Evolutionary conservation across 192 early-diverging fungal genomes (phyloP).

Genomic region (Phycomyces nitens): DNA sequence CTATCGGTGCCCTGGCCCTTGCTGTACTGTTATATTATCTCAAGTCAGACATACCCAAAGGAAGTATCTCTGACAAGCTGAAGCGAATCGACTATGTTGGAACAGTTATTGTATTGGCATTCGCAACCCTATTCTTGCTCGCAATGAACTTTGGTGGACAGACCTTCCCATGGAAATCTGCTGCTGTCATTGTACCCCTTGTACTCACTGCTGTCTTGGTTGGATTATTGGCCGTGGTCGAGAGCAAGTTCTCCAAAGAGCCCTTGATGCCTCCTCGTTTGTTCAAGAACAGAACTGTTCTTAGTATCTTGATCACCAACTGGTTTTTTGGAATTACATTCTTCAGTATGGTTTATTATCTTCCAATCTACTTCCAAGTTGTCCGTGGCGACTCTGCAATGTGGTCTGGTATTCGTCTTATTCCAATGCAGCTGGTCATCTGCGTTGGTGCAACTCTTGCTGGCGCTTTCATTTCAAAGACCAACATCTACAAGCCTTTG

Average conservation of each 20-base stretch:
- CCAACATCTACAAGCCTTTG: conserved; percentile 21
- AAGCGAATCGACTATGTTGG: conserved; percentile 57
- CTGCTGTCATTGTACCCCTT: conserved; percentile 49
- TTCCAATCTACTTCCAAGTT: conserved; percentile 46
- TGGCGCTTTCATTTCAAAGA: conserved; percentile 27
- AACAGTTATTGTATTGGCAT: conserved; percentile 39
- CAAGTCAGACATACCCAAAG: conserved; percentile 28
- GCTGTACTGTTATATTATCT: conserved; percentile 37
- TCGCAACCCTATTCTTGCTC: conserved; percentile 56
- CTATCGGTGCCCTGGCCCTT: conserved; percentile 39
- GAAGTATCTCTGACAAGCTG: conserved; percentile 44
- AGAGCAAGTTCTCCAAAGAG: conserved; percentile 50
- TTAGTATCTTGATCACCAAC: conserved; percentile 23
- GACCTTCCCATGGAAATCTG: conserved; percentile 53
- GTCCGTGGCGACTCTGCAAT: conserved; percentile 62
- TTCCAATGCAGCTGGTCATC: conserved; percentile 36
- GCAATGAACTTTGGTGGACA: conserved; percentile 66
- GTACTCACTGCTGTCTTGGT: conserved; percentile 41
- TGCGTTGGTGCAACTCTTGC: conserved; percentile 10
- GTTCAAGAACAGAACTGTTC: conserved; percentile 50
- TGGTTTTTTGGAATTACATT: conserved; percentile 40
- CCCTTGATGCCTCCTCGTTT: conserved; percentile 61
- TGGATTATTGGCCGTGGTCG: conserved; percentile 37
- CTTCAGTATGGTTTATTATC: conserved; percentile 33
- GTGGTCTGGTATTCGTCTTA: conserved; percentile 36